Base-by-base conservation (phyloP, 2,329 filamentous ascomycete genomes). In the Monosporascus sp. region DNA sequence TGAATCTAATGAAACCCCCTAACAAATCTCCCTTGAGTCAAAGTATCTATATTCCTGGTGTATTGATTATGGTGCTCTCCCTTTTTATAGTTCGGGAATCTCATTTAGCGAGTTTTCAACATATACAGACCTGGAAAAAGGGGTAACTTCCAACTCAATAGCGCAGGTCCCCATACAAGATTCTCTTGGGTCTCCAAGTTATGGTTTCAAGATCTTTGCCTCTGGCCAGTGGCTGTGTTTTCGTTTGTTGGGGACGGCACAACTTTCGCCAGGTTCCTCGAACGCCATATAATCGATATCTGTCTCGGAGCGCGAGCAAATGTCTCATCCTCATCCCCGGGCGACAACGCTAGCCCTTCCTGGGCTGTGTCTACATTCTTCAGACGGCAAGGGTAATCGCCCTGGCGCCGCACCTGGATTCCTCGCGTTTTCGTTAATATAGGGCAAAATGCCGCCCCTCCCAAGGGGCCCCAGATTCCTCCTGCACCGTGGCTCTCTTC, bases 331-430 rank as follows among this genome's bases (percentile, higher is more conserved):
- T 41, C 39, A 42, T 18, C 31, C 46, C 17, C 8, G 14, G 39
- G 22, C 44, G 36, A 47, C 25, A 11, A 48, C n/a, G 18, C 54
- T 51, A 53, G 51, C 37, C 44, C 34, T 53, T 49, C 53, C 51
- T 52, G 17, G 18, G 45, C 24, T 50, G 52, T 53, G 51, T 52
- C 55, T 56, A 24, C 63, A 64, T 65, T 65, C 62, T 58, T 60
- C 51, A 11, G 14, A 7, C 24, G 5, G 22, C 22, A 15, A 18
- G 17, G n/a, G 42, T 15, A 46, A 55, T 60, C 50, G 52, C 55
- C 53, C 47, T 27, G 51, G 44, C 45, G 56, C 55, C 52, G 49
- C 25, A 47, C 54, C 48, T 50, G 50, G 54, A 61, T 59, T 59
- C 58, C 62, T 57, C 24, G 14, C 3, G 31, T 36, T 42, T 6